Conservation (phyloP, 2,329 filamentous ascomycete genomes). For the Clonostachys rhizophaga region DNA sequence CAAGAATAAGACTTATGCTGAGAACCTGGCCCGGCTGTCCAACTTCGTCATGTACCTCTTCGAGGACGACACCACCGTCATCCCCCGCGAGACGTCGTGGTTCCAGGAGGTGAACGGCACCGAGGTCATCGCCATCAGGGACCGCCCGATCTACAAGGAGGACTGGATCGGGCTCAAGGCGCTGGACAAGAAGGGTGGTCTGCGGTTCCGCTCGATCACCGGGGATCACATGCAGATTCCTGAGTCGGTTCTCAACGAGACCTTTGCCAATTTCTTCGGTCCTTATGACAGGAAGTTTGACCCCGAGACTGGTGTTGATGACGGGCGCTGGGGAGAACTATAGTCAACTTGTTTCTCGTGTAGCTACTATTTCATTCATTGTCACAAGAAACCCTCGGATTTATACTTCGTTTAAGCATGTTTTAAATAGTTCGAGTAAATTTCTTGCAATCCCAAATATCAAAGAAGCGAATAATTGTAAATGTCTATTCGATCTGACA, state of each 20-base stretch:
- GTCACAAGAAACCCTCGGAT: neutral
- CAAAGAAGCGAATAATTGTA: no score
- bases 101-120: slow-evolving; percentile 81
- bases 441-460: no score
- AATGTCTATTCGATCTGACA: no score
- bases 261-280: slow-evolving; percentile 65
- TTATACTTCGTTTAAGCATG: neutral
- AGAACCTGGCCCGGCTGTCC: slow-evolving; percentile 64
- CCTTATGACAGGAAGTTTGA: slow-evolving; percentile 33
- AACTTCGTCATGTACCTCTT: slow-evolving; percentile 90
- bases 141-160: slow-evolving; percentile 73
- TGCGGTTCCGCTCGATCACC: slow-evolving; percentile 68
- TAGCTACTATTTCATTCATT: neutral
- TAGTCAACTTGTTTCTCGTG: slow-evolving; percentile 10
- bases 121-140: slow-evolving; percentile 60
- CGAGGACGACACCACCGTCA: slow-evolving; percentile 75
- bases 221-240: slow-evolving; percentile 82
- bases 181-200: slow-evolving; percentile 72
- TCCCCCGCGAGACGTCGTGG: slow-evolving; percentile 88
- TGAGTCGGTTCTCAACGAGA: slow-evolving; percentile 58
- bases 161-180: slow-evolving; percentile 87
- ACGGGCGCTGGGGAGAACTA: slow-evolving; percentile 22
- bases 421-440: no score
- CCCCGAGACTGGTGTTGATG: slow-evolving; percentile 12
- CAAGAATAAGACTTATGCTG: slow-evolving; percentile 72